phyloP scores from a whole-genome alignment of 805 yeast genomes.

The Kluyveromyces nonfermentans region DNA sequence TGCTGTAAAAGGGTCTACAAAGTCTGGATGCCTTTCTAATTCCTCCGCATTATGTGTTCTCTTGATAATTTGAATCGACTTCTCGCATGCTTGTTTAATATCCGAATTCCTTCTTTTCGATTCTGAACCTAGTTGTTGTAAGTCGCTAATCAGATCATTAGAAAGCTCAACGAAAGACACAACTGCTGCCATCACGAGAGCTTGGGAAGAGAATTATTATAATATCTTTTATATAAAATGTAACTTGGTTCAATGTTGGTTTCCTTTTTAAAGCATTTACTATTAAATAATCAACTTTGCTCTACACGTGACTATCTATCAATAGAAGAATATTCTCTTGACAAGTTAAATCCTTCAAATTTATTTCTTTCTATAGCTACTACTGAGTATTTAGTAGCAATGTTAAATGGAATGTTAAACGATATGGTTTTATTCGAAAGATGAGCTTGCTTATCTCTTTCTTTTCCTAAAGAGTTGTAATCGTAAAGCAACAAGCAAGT shows the following conservation, averaged over 20 bases:
- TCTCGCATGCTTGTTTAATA: constrained; percentile 50
- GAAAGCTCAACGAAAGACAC: constrained; percentile 15
- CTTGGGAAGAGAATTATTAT: no score
- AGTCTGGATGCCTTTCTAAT: constrained; percentile 40
- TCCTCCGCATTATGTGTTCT: constrained; percentile 24
- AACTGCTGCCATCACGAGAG: constrained; percentile 11
- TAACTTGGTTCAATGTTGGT: not conserved
- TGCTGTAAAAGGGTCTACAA: constrained; percentile 58
- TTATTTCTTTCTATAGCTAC: no score
- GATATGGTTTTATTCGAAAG: not conserved
- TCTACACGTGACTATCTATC: not conserved
- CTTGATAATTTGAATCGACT: constrained; percentile 40
- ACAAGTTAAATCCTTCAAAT: no score
- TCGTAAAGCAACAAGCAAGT: no score
- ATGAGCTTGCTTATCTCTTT: not conserved
- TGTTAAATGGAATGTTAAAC: no score
- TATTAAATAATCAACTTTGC: not conserved
- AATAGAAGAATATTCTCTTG: no score
- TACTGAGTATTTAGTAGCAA: no score
- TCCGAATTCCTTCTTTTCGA: constrained; percentile 63
- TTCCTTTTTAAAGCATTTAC: not conserved
- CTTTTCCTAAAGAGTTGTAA: not conserved
- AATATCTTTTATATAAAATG: no score
- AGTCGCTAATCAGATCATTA: constrained; percentile 41
- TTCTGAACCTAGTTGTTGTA: constrained; percentile 53